A percentile compares a stretch with the other conserved stretches of the same genome.
These are phyloP conservation scores for Penicillium sp. DNA, from an alignment of 2,329 filamentous ascomycete genomes.

Conservation along the genomic window DNA sequence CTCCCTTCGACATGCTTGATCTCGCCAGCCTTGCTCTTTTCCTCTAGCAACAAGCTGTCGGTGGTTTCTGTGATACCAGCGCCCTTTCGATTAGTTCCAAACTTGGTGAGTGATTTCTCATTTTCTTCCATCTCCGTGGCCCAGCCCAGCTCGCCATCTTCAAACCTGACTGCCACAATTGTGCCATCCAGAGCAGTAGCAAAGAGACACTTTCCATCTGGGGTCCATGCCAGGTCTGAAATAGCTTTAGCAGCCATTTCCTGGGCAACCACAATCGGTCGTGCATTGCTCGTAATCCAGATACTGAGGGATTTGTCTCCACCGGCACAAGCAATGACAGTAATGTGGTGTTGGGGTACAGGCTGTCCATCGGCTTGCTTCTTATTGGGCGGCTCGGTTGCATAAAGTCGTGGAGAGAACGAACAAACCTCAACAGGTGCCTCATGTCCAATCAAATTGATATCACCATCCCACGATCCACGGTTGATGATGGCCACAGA, in stretches of 20 bases:
- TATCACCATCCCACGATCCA: slow-evolving; percentile 90
- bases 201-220: slow-evolving; percentile 83
- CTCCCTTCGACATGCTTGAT: slow-evolving; percentile 84
- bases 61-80: slow-evolving; percentile 92
- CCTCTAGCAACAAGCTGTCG: slow-evolving; percentile 81
- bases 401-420: slow-evolving; percentile 90
- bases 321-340: slow-evolving; percentile 92
- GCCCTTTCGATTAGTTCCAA: slow-evolving; percentile 80
- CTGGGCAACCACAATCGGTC: slow-evolving; percentile 85
- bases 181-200: slow-evolving; percentile 86
- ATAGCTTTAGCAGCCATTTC: slow-evolving; percentile 89
- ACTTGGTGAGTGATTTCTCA: slow-evolving; percentile 88
- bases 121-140: slow-evolving; percentile 84
- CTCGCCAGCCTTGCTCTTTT: slow-evolving; percentile 88
- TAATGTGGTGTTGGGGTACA: slow-evolving; percentile 59
- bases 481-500: slow-evolving; percentile 95
- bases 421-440: slow-evolving; percentile 95
- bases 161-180: slow-evolving; percentile 78
- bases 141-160: slow-evolving; percentile 83
- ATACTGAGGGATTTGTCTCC: slow-evolving; percentile 95
- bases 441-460: slow-evolving; percentile 96
- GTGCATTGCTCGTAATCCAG: slow-evolving; percentile 94
- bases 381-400: slow-evolving; percentile 60
- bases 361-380: slow-evolving; percentile 44
- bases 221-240: slow-evolving; percentile 90